These are phyloP conservation scores for Kluyveromyces siamensis DNA, from an alignment of 805 yeast genomes.

Conservation along the genomic window DNA sequence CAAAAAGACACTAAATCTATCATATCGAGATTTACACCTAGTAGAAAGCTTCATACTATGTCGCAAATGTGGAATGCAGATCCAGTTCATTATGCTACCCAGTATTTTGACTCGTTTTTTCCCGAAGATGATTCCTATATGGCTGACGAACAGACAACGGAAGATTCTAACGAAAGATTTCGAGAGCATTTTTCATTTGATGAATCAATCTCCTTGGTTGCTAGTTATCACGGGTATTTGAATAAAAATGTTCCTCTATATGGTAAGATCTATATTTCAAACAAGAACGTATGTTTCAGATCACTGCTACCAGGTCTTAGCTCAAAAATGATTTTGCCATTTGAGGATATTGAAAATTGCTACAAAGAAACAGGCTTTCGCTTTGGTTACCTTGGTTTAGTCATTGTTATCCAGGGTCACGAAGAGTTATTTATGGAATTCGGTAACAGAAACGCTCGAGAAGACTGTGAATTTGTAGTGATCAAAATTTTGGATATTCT, in stretches of 20 bases:
- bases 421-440: slow-evolving; percentile 77
- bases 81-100: slow-evolving; percentile 49
- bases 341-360: slow-evolving; percentile 61
- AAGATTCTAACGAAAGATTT: slow-evolving; percentile 48
- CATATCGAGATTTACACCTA: background rate
- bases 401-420: slow-evolving; percentile 59
- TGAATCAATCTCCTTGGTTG: slow-evolving; percentile 40
- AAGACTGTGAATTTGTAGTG: slow-evolving; percentile 57
- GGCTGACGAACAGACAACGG: slow-evolving; percentile 34
- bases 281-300: slow-evolving; percentile 64
- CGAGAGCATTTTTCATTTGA: slow-evolving; percentile 57
- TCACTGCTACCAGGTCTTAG: slow-evolving; percentile 69
- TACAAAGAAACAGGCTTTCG: slow-evolving; percentile 59
- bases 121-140: slow-evolving; percentile 44
- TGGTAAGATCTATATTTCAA: slow-evolving; percentile 74
- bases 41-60: slow-evolving; percentile 10
- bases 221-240: slow-evolving; percentile 64
- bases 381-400: slow-evolving; percentile 64
- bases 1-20: slow-evolving; percentile 1
- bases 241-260: slow-evolving; percentile 67
- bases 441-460: slow-evolving; percentile 50
- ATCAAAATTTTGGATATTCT: slow-evolving; percentile 31
- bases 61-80: slow-evolving; percentile 46
- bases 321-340: slow-evolving; percentile 77
- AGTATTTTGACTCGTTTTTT: slow-evolving; percentile 31